phyloP scores from a whole-genome alignment of 2,329 filamentous ascomycete genomes.

The Teratosphaeria pseudoeucalypti region DNA sequence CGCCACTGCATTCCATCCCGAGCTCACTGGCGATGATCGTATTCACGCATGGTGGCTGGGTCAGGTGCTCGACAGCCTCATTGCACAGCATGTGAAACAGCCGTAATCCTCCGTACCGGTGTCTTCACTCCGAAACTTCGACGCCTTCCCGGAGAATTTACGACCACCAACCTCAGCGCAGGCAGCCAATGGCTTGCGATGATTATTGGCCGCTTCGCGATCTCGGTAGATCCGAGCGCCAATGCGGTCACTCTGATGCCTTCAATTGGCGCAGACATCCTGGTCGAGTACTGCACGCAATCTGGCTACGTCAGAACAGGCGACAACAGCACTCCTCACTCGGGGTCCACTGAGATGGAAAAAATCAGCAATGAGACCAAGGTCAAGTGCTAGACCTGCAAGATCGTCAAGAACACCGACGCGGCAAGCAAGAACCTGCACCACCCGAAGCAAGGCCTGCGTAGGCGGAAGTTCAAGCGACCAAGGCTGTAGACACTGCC shows the following conservation, averaged over 20 bases:
- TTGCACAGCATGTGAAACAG: not conserved
- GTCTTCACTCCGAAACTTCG: not conserved
- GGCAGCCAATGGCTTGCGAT: not conserved
- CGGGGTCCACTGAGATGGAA: not conserved
- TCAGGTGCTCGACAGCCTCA: slow-evolving; percentile 42
- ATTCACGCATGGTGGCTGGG: slow-evolving; percentile 92
- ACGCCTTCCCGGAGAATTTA: not conserved
- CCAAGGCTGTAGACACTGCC: too few relatives aligned
- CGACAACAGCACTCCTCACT: not conserved
- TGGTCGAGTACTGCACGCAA: not conserved
- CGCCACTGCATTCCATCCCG: slow-evolving; percentile 91
- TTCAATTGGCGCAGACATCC: not conserved
- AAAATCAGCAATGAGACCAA: not conserved
- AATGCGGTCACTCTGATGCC: not conserved
- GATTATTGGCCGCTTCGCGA: not conserved
- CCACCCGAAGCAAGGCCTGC: not conserved
- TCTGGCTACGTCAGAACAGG: not conserved
- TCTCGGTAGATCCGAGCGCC: not conserved
- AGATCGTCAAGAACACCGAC: not conserved
- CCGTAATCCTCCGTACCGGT: not conserved
- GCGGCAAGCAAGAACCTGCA: not conserved
- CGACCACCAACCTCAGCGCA: not conserved
- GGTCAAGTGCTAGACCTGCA: not conserved
- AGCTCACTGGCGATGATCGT: slow-evolving; percentile 75
- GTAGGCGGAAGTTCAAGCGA: not conserved